Evolutionary conservation across 768 basidiomycete species (phyloP).

Genomic region (Pholiota conissans): DNA sequence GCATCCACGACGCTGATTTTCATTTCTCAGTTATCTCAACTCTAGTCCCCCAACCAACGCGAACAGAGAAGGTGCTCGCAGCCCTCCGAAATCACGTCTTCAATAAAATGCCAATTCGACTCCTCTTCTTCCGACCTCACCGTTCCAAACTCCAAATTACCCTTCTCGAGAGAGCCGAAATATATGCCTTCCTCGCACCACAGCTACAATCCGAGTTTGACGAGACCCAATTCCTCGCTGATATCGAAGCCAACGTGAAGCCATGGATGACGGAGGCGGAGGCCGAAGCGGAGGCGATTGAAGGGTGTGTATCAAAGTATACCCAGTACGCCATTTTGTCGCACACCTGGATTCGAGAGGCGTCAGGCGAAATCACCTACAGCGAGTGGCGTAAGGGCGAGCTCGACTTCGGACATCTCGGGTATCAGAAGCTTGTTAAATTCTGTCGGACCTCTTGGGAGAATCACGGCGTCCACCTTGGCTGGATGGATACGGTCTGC

Average conservation of each 20-base stretch:
- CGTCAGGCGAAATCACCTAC: not conserved
- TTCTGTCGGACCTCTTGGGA: not conserved
- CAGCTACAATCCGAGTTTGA: not conserved
- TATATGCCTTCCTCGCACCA: not conserved
- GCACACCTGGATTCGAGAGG: conserved; percentile 5
- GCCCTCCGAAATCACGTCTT: not conserved
- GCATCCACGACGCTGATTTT: too few relatives aligned
- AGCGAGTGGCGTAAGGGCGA: not conserved
- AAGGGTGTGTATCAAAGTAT: not conserved
- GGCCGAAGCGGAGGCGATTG: not conserved
- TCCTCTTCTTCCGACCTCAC: not conserved
- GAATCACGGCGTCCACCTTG: not conserved
- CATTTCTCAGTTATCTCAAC: not conserved
- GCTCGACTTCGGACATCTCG: not conserved
- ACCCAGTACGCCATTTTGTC: not conserved
- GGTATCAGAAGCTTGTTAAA: not conserved
- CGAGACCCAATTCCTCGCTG: not conserved
- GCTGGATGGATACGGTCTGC: not conserved
- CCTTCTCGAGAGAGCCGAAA: not conserved
- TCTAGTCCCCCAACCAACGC: not conserved
- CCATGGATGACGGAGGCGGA: not conserved
- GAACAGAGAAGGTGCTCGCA: not conserved
- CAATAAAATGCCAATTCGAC: not conserved
- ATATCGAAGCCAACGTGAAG: not conserved
- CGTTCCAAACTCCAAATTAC: not conserved